A percentile compares a stretch with the other conserved stretches of the same genome.
Conservation (phyloP, 2,329 filamentous ascomycete genomes). For the Corinectria fuckeliana region DNA sequence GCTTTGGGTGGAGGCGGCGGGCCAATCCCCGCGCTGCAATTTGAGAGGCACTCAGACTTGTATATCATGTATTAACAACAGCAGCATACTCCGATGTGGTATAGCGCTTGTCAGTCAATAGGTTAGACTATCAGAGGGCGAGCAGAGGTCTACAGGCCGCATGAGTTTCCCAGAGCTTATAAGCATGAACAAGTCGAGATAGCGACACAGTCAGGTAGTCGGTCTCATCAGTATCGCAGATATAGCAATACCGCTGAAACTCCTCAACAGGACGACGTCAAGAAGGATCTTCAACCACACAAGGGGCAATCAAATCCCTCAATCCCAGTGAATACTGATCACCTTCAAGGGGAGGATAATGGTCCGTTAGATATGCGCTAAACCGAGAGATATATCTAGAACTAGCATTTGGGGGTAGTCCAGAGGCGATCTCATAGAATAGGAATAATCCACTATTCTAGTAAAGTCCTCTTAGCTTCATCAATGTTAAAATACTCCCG, state of each 20-base stretch:
- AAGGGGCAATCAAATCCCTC: conserved; percentile 74
- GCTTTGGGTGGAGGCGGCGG: conserved; percentile 6
- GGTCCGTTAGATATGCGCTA: conserved; percentile 63
- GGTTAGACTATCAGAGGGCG: too few relatives aligned
- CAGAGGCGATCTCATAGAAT: conserved; percentile 79
- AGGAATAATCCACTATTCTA: conserved; percentile 73
- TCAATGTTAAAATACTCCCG: conserved; percentile 77
- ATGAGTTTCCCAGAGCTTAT: conserved; percentile 77
- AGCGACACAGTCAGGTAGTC: conserved; percentile 70
- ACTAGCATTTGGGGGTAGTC: conserved; percentile 74
- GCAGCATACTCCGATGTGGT: too few relatives aligned
- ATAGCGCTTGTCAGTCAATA: too few relatives aligned
- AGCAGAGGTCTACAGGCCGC: too few relatives aligned
- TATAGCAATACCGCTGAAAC: conserved; percentile 73
- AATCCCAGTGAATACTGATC: conserved; percentile 73
- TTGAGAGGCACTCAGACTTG: conserved; percentile 5
- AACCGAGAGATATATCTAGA: conserved; percentile 56
- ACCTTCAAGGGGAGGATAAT: conserved; percentile 73
- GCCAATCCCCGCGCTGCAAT: conserved; percentile 24
- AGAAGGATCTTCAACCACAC: conserved; percentile 71
- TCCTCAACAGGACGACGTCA: conserved; percentile 73
- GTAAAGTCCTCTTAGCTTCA: conserved; percentile 71
- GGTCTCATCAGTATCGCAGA: conserved; percentile 66
- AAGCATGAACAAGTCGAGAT: conserved; percentile 71
- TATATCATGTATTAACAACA: too few relatives aligned